Evolutionary conservation across 768 basidiomycete species (phyloP).

Genomic region (Mrakia blollopis): DNA sequence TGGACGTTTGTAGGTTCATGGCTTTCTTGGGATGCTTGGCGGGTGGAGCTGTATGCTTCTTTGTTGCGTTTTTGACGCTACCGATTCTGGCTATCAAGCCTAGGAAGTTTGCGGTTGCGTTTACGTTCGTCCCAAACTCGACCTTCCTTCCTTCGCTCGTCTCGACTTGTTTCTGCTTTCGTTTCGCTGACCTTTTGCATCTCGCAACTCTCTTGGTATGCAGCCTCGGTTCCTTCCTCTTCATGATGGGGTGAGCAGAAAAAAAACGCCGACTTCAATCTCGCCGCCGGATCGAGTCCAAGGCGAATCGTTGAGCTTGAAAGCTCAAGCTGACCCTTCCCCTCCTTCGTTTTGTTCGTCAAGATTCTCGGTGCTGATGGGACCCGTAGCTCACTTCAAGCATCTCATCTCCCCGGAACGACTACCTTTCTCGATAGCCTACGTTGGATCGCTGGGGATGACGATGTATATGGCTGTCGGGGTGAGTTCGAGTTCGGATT

Average conservation of each 20-base stretch:
- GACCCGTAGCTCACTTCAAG: conserved; percentile 55
- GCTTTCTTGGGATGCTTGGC: conserved; percentile 85
- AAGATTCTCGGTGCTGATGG: conserved; percentile 30
- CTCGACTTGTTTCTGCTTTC: not conserved
- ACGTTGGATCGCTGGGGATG: conserved; percentile 73
- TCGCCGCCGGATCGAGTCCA: not conserved
- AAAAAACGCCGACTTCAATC: not conserved
- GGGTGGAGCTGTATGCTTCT: conserved; percentile 90
- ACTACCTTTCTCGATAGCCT: conserved; percentile 57
- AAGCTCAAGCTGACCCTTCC: not conserved
- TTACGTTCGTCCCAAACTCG: conserved; percentile 54
- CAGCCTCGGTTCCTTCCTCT: conserved; percentile 49
- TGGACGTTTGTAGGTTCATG: conserved; percentile 56
- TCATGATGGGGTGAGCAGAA: conserved; percentile 83
- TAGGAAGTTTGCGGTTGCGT: conserved; percentile 83
- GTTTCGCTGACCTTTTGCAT: conserved; percentile 32
- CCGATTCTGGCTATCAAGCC: conserved; percentile 69
- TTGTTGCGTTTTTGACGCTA: conserved; percentile 66
- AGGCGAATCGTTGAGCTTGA: not conserved
- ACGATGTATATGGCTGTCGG: conserved; percentile 90
- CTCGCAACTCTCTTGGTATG: too few relatives aligned
- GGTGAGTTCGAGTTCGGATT: conserved; percentile 50
- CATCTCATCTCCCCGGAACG: conserved; percentile 53
- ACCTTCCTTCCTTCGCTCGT: not conserved
- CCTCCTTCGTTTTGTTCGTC: not conserved